These are phyloP conservation scores for Pseudomonodictys pantanalensis DNA, from an alignment of 495 filamentous ascomycete genomes.

Conservation along the genomic window DNA sequence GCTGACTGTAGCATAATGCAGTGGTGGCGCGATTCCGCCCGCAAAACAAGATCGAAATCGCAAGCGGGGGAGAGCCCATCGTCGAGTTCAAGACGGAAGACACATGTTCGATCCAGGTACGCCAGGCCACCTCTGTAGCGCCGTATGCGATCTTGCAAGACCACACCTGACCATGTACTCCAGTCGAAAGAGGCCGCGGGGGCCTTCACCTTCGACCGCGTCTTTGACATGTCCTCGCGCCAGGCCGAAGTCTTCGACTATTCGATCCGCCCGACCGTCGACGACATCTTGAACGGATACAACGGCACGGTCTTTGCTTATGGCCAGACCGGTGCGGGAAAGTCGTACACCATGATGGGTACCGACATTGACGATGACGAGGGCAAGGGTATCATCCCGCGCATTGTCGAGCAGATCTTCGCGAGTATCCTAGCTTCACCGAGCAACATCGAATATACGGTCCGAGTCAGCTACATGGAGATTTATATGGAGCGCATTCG, in stretches of 20 bases:
- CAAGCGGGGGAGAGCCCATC: constrained; percentile 85
- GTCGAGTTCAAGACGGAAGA: constrained; percentile 85
- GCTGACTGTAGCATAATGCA: constrained; percentile 26
- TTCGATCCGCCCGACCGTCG: constrained; percentile 92
- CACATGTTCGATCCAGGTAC: constrained; percentile 79
- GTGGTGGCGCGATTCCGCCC: constrained; percentile 97
- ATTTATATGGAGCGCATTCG: constrained; percentile 99
- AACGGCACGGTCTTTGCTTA: constrained; percentile 99
- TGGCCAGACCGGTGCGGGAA: constrained; percentile 96
- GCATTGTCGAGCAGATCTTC: constrained; percentile 98
- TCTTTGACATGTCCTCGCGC: constrained; percentile 86
- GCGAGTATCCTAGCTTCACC: constrained; percentile 86
- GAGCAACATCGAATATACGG: constrained; percentile 94
- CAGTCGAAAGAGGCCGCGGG: constrained; percentile 82
- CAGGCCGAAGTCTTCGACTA: constrained; percentile 95
- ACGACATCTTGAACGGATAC: constrained; percentile 97
- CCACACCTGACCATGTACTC: not conserved
- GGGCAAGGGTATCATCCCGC: constrained; percentile 88
- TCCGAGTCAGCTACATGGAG: constrained; percentile 98
- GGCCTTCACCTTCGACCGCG: constrained; percentile 93
- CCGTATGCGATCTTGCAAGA: not conserved
- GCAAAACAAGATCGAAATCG: constrained; percentile 88
- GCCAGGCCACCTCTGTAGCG: too few species aligned
- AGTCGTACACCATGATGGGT: constrained; percentile 99
- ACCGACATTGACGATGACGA: constrained; percentile 89